Percentiles rank a stretch among this genome's conserved stretches.
Evolutionary conservation across 768 basidiomycete species (phyloP).

Genomic region (Mycena rosella): DNA sequence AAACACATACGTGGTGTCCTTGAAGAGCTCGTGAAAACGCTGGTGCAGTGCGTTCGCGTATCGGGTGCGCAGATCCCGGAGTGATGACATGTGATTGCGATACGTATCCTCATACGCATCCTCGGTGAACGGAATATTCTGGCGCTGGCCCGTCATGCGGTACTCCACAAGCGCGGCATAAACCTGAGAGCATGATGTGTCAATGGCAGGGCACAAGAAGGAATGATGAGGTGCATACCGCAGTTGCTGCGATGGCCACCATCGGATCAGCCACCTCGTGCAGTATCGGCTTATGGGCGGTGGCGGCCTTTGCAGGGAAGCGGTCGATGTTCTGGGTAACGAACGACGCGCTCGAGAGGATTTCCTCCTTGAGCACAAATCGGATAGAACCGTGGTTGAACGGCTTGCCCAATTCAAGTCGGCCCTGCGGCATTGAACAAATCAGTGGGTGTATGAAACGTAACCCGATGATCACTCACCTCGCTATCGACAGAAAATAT

Average conservation of each 20-base stretch:
- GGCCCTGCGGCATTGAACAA: not conserved
- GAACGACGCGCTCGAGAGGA: constrained; percentile 8
- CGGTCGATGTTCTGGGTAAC: not conserved
- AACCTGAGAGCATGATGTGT: not conserved
- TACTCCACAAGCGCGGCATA: constrained; percentile 12
- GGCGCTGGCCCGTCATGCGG: constrained; percentile 4
- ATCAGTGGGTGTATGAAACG: not conserved
- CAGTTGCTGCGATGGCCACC: constrained; percentile 11
- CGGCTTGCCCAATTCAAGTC: not conserved
- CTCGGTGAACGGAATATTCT: constrained; percentile 18
- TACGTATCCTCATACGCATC: constrained; percentile 18
- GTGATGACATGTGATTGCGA: constrained; percentile 12
- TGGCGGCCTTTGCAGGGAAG: not conserved
- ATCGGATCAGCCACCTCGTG: constrained; percentile 14
- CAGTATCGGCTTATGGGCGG: not conserved
- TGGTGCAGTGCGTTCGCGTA: constrained; percentile 1
- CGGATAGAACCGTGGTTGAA: constrained; percentile 1
- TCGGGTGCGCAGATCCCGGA: not conserved
- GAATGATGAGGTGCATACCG: not conserved
- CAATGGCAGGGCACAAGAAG: not conserved
- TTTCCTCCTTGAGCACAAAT: constrained; percentile 9
- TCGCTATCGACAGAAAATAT: constrained; percentile 6
- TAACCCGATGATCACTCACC: not conserved
- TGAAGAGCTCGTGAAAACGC: constrained; percentile 9
- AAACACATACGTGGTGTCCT: not conserved